These are phyloP conservation scores for Entomortierella beljakovae DNA, from an alignment of 192 early-diverging fungal genomes.

Conservation along the genomic window DNA sequence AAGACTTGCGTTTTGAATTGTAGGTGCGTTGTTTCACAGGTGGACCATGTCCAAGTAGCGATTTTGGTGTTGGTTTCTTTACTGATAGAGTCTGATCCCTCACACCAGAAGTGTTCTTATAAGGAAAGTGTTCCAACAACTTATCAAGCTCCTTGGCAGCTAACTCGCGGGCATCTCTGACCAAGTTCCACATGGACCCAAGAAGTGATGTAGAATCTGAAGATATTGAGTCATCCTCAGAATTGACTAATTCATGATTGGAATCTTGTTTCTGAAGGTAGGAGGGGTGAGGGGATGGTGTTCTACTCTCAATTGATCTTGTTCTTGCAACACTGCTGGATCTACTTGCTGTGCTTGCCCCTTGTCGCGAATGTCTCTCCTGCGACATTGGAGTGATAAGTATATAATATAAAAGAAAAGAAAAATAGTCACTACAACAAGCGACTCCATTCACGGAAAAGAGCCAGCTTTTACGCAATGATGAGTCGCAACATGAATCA, in stretches of 20 bases:
- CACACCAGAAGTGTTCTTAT: neutral
- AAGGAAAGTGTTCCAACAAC: slow-evolving; percentile 41
- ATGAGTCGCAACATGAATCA: too few relatives aligned
- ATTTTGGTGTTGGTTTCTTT: slow-evolving; percentile 20
- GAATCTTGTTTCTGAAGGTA: neutral
- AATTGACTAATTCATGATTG: neutral
- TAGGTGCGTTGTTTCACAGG: neutral
- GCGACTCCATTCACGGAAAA: too few relatives aligned
- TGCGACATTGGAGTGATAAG: slow-evolving; percentile 10
- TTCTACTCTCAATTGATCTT: neutral
- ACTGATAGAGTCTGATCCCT: slow-evolving; percentile 2
- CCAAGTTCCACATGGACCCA: slow-evolving; percentile 41
- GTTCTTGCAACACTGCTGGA: neutral
- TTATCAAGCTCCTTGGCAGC: slow-evolving; percentile 40
- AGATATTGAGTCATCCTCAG: neutral
- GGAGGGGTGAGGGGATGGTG: neutral
- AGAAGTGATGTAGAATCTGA: slow-evolving; percentile 26
- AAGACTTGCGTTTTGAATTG: neutral
- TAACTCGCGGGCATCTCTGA: slow-evolving; percentile 33
- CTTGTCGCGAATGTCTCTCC: slow-evolving; percentile 3
- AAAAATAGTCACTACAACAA: too few relatives aligned
- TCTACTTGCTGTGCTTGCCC: neutral
- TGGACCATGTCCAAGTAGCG: slow-evolving; percentile 28
- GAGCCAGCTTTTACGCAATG: too few relatives aligned
- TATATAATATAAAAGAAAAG: too few relatives aligned